Evolutionary conservation across 2,329 filamentous ascomycete species (phyloP), one percentile per base, ranked within the genome.

Genomic region (Bimuria novae-zelandiae): DNA sequence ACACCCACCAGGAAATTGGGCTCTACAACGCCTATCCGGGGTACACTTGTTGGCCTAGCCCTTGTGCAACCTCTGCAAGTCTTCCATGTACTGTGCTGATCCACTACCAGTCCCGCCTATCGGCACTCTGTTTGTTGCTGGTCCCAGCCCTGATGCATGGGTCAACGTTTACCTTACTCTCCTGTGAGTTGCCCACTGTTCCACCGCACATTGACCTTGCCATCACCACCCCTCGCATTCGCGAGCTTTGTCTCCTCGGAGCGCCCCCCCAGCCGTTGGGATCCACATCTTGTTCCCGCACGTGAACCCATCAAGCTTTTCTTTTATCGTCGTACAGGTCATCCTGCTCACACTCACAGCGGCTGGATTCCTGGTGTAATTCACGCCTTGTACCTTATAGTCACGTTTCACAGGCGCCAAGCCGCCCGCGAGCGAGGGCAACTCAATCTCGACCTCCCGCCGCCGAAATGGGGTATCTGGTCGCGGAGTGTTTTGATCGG

Each of bases 381-480:
- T 48, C 76, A 92, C 70, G 89, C 89, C 37, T 92, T 92, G 73
- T 94, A 92, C 71, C 62, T 91, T 56, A 85, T 92, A 74, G 95
- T 92, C 71, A 80, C 95, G 57, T 96, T 92, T 77, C 93, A 88
- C 73, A 84, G 90, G 65, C 87, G 88, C 33, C 82, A 81, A 48
- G 86, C 90, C 62, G 82, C 86, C 69, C 80, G 81, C 2, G 75
- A 79, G 40, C 77, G 82, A 29, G 88, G 88, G 4, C 77, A 79
- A n/a, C 3, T 36, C 12, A 17, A 36, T n/a, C 10, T 4, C 10
- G 79, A 80, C 54, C 76, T 80, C 17, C 76, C 79, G 3, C 67
- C 75, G 7, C 80, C 79, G 2, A 88, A 88, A 1, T 85, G 89
- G 0, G 88, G 88, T 23, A 82, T 92, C 16, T 92, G 88, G 71